These are phyloP conservation scores for Aspergillus sergii DNA, from an alignment of 2,329 filamentous ascomycete genomes.

Conservation along the genomic window DNA sequence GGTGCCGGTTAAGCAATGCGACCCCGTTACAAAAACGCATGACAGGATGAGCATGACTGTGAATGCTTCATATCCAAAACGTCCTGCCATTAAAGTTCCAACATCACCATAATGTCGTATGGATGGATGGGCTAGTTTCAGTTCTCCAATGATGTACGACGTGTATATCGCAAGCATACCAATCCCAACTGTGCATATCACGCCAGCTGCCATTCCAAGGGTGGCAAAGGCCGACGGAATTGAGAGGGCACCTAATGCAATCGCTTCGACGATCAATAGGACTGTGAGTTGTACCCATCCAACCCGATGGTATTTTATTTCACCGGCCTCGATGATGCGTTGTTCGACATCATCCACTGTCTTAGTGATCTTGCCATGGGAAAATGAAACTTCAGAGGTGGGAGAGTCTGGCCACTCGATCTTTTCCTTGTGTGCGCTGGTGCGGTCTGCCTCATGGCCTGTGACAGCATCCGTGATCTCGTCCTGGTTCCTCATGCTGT, in stretches of 20 bases:
- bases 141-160: slow-evolving; percentile 42
- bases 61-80: slow-evolving; percentile 44
- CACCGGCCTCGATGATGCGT: neutral
- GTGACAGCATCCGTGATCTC: neutral
- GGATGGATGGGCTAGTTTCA: slow-evolving; percentile 37
- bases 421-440: neutral
- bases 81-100: slow-evolving; percentile 44
- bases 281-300: slow-evolving; percentile 54
- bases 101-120: slow-evolving; percentile 48
- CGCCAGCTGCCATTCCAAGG: slow-evolving; percentile 48
- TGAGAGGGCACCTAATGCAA: slow-evolving; percentile 49
- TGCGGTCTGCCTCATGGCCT: neutral
- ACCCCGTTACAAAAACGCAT: slow-evolving; percentile 45
- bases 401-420: neutral
- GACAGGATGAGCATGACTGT: slow-evolving; percentile 46
- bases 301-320: slow-evolving; percentile 27
- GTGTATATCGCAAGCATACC: slow-evolving; percentile 43
- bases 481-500: neutral
- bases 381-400: neutral
- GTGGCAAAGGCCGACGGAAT: slow-evolving; percentile 47
- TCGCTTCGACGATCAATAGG: slow-evolving; percentile 52
- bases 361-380: neutral
- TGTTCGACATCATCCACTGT: neutral
- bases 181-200: slow-evolving; percentile 43
- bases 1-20: slow-evolving; percentile 48